Evolutionary conservation across 1,139 yeast species (phyloP), one percentile per base, ranked within the genome.

Genomic region (Insectozyma bohioensis): DNA sequence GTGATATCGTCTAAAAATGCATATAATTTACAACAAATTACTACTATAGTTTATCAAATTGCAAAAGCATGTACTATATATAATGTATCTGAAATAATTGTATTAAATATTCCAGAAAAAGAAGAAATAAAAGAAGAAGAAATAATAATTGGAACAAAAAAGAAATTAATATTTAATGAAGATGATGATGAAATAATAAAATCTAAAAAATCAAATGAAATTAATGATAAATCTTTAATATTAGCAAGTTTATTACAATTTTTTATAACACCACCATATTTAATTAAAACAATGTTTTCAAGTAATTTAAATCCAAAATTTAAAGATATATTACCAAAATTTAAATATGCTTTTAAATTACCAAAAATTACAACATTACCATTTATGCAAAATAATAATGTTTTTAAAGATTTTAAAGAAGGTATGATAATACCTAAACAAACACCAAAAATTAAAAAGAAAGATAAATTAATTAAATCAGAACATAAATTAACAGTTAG

Each of bases 241-340:
- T 67, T 86, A 28, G 94, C 95, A 1, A 69, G 82, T 2, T 64
- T 88, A 33, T 63, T 88, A 34, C 95, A 87, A 52, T 88, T 67
- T 51, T 86, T 86, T 49, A 77, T 88, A 11, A 88, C 97, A 0
- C 97, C 97, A 1, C 85, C 90, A 31, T 86, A 88, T 51, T 66
- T 88, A 24, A 73, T 82, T 15, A 78, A 80, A 41, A 61, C 80
- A 1, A 69, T 82, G 7, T 85, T 88, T 58, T 51, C 54, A 20
- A 40, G 48, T 14, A 51, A 46, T 38, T 49, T 53, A 28, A 54
- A 50, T 41, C 61, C 66, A 33, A 30, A 39, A 16, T 35, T 38
- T 11, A 28, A 31, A 21, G 15, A 33, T 8, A 34, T 43, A n/a
- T 22, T 42, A 12, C 34, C 37, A 7, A 72, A 80, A 45, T 80